Percentiles rank a stretch among this genome's conserved stretches.
Conservation (phyloP, 2,329 filamentous ascomycete genomes). For the Tolypocladium cylindrosporum region DNA sequence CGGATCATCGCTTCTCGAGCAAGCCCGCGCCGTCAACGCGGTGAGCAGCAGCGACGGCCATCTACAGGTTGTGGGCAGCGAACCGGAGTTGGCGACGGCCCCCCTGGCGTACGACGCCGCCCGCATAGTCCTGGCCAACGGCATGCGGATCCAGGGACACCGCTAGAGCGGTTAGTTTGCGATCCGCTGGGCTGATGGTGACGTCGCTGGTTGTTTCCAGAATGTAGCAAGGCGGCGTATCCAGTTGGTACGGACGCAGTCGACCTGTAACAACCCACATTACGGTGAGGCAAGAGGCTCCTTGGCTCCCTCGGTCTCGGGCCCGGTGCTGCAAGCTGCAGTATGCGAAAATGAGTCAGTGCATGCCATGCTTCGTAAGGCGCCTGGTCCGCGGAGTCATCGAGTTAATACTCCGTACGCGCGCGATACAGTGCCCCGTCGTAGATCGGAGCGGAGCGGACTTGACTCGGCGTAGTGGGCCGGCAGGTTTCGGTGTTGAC, state of each 20-base stretch:
- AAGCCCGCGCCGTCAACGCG: no score
- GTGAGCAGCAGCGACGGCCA: no score
- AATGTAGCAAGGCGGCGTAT: neutral
- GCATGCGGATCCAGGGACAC: constrained; percentile 73
- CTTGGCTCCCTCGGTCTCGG: neutral
- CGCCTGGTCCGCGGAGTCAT: neutral
- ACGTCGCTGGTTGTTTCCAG: neutral
- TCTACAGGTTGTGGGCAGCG: no score
- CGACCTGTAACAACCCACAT: neutral
- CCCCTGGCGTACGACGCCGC: constrained; percentile 52
- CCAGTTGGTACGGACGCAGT: neutral
- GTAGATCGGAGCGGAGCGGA: neutral
- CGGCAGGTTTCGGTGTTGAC: neutral
- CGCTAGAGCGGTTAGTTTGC: constrained; percentile 46
- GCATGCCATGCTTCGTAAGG: neutral
- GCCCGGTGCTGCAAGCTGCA: neutral
- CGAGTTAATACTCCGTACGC: neutral
- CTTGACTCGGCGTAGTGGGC: neutral
- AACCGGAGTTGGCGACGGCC: no score
- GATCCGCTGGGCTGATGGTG: neutral
- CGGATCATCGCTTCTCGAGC: no score
- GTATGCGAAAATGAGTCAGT: neutral
- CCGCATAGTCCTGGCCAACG: constrained; percentile 37
- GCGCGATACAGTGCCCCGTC: neutral
- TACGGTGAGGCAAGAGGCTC: neutral